These are phyloP conservation scores for Kurtzmaniella natalensis DNA, from an alignment of 1,139 yeast species.

Conservation along the genomic window DNA sequence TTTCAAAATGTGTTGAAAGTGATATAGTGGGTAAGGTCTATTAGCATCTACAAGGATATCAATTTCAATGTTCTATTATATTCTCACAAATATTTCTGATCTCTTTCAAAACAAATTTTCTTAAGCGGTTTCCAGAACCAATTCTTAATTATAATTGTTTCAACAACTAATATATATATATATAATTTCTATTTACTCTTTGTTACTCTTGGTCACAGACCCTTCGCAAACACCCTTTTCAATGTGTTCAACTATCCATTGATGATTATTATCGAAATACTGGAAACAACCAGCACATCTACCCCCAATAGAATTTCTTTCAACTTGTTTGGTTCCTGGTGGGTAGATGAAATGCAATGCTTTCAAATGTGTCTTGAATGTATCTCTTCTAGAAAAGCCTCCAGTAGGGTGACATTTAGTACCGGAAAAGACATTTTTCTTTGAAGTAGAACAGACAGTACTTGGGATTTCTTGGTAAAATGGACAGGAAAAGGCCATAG, in stretches of 20 bases:
- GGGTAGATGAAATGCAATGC: conserved; percentile 58
- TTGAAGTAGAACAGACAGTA: conserved; percentile 12
- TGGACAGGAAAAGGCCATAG: conserved; percentile 54
- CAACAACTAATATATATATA: too few species aligned
- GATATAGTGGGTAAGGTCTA: too few species aligned
- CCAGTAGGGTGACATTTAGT: conserved; percentile 58
- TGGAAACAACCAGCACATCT: conserved; percentile 57
- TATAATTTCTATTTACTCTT: too few species aligned
- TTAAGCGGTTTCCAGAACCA: too few species aligned
- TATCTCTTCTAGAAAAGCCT: conserved; percentile 55
- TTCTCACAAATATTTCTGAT: too few species aligned
- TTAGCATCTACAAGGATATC: too few species aligned
- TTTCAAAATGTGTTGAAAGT: too few species aligned
- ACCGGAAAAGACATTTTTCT: conserved; percentile 19
- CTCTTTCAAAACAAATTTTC: too few species aligned
- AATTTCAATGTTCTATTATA: too few species aligned
- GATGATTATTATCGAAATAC: conserved; percentile 41
- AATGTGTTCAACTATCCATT: conserved; percentile 51
- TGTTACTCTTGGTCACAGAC: conserved; percentile 23
- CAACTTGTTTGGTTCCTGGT: conserved; percentile 49
- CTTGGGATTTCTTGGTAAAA: conserved; percentile 37
- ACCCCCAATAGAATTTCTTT: conserved; percentile 42
- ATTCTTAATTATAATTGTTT: too few species aligned
- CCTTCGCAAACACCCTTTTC: conserved; percentile 44
- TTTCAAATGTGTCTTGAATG: conserved; percentile 54